Evolutionary conservation across 306 rosid genomes (phyloP), one percentile per base, ranked within the genome.

Genomic region (Myrica gale): DNA sequence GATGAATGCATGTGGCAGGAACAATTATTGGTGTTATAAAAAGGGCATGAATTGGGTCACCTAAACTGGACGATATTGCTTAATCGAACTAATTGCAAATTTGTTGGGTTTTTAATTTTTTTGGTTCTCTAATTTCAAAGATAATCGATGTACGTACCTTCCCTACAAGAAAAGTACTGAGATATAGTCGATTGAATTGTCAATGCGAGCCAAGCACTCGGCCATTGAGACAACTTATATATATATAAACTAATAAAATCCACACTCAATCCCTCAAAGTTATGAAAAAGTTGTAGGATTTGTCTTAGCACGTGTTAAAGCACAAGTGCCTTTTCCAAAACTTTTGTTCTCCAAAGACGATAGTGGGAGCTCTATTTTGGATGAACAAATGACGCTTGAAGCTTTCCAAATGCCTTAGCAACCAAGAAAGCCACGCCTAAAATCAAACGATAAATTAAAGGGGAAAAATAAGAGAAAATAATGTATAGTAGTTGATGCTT

Each of bases 361-460:
- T 76, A 82, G 87, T 67, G 78, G 76, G 79, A 55, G 80, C 77
- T 81, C 52, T 78, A 47, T 74, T 68, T 76, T 68, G 77, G 37
- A 32, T 32, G 37, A 32, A 32, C 37, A 32, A 32, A 72, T 65
- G 83, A 60, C 53, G 16, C 41, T 69, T 20, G 32, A 45, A 19
- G 26, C 67, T 81, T 87, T 85, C 84, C 20, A 43, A 81, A 82
- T 82, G 37, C 79, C 96, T 91, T 91, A 89, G 83, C 79, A 32
- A 68, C 76, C 84, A 89, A 91, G 90, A 79, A 89, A 89, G 55
- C 80, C 67, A 73, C 20, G 82, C 70, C 62, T 76, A 26, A 71
- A 53, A 50, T 50, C 4, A 16, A 16, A 39, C 44, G 17, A 61
- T 1, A 61, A 2, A 11, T 9, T 39, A 41, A 39, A n/a, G 8